These are phyloP conservation scores for Claviceps humidiphila DNA, from an alignment of 2,329 filamentous ascomycete species.

Conservation along the genomic window DNA sequence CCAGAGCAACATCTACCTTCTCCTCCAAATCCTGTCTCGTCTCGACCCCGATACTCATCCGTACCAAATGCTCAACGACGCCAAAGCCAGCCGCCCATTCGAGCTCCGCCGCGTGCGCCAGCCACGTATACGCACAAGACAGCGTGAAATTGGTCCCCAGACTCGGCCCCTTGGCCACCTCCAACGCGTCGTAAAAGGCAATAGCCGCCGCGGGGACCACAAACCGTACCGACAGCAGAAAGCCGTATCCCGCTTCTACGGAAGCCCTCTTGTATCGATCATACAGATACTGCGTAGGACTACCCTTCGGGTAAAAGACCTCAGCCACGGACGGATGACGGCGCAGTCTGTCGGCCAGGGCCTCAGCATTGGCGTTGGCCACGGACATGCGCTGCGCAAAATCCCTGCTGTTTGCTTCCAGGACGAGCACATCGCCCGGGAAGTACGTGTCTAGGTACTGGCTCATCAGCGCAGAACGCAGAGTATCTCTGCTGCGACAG, in stretches of 20 bases:
- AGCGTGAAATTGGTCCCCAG: conserved; percentile 37
- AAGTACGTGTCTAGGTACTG: conserved; percentile 13
- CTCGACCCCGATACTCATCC: conserved; percentile 33
- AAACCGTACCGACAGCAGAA: conserved; percentile 37
- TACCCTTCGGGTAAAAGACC: conserved; percentile 30
- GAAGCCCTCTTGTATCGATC: conserved; percentile 13
- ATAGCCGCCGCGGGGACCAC: conserved; percentile 19
- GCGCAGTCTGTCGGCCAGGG: conserved; percentile 14
- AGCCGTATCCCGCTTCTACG: conserved; percentile 32
- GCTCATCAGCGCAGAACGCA: conserved; percentile 14
- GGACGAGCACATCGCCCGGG: conserved; percentile 13
- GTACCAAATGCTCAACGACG: conserved; percentile 25
- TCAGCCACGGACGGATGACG: conserved; percentile 10
- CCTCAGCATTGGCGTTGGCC: conserved; percentile 15
- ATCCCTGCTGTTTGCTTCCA: conserved; percentile 26
- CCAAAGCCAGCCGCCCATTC: conserved; percentile 26
- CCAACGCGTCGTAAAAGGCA: conserved; percentile 34
- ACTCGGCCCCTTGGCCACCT: conserved; percentile 35
- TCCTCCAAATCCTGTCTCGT: neutral
- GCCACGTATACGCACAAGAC: conserved; percentile 25
- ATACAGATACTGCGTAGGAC: conserved; percentile 22
- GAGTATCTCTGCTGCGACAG: conserved; percentile 19
- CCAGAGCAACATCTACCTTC: neutral
- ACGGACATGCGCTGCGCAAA: conserved; percentile 22
- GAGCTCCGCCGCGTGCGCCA: conserved; percentile 24